Conservation (phyloP, 2,329 filamentous ascomycete species). For the Paecilomyces sp. region DNA sequence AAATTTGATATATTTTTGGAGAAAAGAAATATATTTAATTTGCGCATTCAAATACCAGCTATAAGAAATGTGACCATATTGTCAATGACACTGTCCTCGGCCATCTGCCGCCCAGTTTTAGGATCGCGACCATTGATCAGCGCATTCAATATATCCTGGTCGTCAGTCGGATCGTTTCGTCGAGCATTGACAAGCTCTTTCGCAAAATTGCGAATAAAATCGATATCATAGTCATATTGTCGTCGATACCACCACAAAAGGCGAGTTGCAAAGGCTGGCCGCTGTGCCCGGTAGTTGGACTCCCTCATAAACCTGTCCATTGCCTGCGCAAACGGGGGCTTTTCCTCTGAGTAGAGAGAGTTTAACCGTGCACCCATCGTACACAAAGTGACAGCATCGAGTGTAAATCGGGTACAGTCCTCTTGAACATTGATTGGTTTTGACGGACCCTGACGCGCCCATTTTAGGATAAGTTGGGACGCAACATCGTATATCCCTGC, state of each 20-base stretch:
- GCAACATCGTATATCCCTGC: slow-evolving; percentile 13
- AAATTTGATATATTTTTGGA: no score
- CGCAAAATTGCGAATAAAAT: background rate
- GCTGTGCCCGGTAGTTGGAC: background rate
- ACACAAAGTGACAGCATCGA: slow-evolving; percentile 58
- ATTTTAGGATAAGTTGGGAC: slow-evolving; percentile 18
- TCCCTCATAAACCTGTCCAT: background rate
- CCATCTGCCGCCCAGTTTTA: slow-evolving; percentile 56
- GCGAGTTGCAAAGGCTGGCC: background rate
- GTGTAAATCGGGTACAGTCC: slow-evolving; percentile 59
- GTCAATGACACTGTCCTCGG: slow-evolving; percentile 52
- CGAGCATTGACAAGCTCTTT: background rate
- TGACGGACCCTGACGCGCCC: slow-evolving; percentile 41
- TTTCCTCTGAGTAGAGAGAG: background rate
- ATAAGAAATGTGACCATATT: slow-evolving; percentile 64
- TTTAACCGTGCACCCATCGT: slow-evolving; percentile 29
- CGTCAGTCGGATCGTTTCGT: slow-evolving; percentile 38
- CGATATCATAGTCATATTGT: background rate
- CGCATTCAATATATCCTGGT: slow-evolving; percentile 52
- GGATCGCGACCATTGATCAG: slow-evolving; percentile 63
- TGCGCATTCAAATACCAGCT: no score
- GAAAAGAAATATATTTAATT: no score
- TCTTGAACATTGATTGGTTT: slow-evolving; percentile 51
- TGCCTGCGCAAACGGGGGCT: background rate
- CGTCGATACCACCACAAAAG: no score